These are phyloP conservation scores for Agrostemma githago DNA, from an alignment of 148 eudicot species.

Conservation along the genomic window DNA sequence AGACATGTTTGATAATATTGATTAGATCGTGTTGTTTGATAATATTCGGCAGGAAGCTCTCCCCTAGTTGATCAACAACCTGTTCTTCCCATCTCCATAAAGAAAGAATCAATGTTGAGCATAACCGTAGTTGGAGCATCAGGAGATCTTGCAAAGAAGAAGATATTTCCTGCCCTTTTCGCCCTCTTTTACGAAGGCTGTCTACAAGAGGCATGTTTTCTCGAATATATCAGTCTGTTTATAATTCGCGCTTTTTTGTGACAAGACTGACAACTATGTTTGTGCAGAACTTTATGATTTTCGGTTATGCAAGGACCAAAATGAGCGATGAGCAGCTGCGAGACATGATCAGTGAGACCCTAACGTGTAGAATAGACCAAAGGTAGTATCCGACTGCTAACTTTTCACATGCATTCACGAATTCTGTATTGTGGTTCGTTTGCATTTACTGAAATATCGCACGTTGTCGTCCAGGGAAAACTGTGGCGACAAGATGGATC, in stretches of 20 bases:
- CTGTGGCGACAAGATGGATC: constrained; percentile 72
- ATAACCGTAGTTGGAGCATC: constrained; percentile 88
- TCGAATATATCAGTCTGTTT: not conserved
- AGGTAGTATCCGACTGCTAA: constrained; percentile 33
- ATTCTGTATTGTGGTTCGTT: not conserved
- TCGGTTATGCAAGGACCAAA: constrained; percentile 74
- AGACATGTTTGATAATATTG: no score
- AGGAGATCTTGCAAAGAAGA: constrained; percentile 90
- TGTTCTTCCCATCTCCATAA: constrained; percentile 12
- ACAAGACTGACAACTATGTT: not conserved
- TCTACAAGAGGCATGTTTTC: constrained; percentile 55
- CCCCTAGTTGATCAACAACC: constrained; percentile 21
- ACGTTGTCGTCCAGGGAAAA: constrained; percentile 55
- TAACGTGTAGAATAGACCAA: constrained; percentile 83
- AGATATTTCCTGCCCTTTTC: constrained; percentile 90
- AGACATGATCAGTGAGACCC: constrained; percentile 59
- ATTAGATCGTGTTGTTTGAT: constrained; percentile 12
- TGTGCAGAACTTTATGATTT: constrained; percentile 56
- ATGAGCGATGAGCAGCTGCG: constrained; percentile 74
- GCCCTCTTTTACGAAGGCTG: constrained; percentile 69
- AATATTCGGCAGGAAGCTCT: constrained; percentile 43
- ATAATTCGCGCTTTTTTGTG: not conserved
- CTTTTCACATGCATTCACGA: not conserved
- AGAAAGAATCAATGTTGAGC: constrained; percentile 48
- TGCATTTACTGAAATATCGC: constrained; percentile 11